A percentile compares a stretch with the other conserved stretches of the same genome.
These are phyloP conservation scores for Glarea lozoyensis DNA, from an alignment of 495 filamentous ascomycete species.

Conservation along the genomic window DNA sequence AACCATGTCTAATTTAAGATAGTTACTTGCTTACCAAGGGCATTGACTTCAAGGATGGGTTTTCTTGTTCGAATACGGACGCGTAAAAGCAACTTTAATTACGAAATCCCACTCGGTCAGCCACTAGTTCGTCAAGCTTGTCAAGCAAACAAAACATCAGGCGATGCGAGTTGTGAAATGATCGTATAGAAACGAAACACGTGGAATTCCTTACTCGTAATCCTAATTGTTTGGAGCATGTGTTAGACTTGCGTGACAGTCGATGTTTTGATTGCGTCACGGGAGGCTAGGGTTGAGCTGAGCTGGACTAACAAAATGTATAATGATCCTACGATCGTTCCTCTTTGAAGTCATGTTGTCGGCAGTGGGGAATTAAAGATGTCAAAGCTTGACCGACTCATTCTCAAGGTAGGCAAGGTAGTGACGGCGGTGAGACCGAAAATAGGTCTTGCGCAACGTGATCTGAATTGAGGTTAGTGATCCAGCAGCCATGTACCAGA, in stretches of 20 bases:
- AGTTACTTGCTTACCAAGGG: constrained; percentile 40
- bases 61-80: constrained; percentile 73
- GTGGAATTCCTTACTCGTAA: too few species aligned
- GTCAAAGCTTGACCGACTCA: constrained; percentile 7
- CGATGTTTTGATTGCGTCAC: neutral
- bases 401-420: neutral
- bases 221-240: too few species aligned
- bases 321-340: constrained; percentile 59
- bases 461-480: too few species aligned
- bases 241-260: too few species aligned
- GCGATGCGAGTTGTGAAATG: too few species aligned
- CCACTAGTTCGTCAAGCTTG: too few species aligned
- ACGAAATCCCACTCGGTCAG: constrained; percentile 12
- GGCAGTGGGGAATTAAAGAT: neutral
- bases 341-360: constrained; percentile 24
- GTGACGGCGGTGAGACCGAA: neutral
- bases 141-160: too few species aligned
- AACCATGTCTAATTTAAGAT: neutral
- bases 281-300: neutral
- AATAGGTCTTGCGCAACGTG: too few species aligned
- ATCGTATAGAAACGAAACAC: too few species aligned
- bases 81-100: constrained; percentile 96
- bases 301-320: constrained; percentile 60
- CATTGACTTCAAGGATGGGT: constrained; percentile 59
- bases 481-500: too few species aligned